Base-by-base conservation (phyloP, 306 rosid species). In the Aeschynomene evenia region DNA sequence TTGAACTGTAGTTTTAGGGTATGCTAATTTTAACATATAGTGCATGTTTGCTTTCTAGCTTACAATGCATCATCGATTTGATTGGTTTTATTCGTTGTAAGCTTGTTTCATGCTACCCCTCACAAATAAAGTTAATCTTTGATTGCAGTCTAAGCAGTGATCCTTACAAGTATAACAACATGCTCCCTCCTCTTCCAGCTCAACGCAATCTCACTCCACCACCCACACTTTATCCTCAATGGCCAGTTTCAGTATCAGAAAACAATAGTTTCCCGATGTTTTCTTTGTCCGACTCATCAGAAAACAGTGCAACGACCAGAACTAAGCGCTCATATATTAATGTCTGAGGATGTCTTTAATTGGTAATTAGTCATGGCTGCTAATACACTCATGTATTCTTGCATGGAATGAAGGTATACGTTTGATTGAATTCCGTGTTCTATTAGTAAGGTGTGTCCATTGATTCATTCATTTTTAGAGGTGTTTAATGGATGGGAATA, bases 171-270 rank as follows among this genome's bases (percentile, higher is more conserved):
- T 85, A 85, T 79, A 85, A 89, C 81, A 85, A 89, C 81, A 70
- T 68, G 79, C 88, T 87, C 75, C 97, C 99, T 13, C 95, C 99
- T 3, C 96, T 91, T 77, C 99, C 99, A 18, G 99, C 96, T 14
- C 99, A 95, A 51, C 88, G 91, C 79, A 95, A 91, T 83, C 87
- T 91, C 70, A 89, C 95, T 0, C 97, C 97, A 23, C 99, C 99
- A 9, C 97, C 97, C 36, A 95, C 99, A 0, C 95, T 95, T n/a
- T 95, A 95, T 83, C 99, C 99, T 57, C 99, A 95, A 80, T 96
- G 87, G 70, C 99, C 99, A 21, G 96, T 95, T 81, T 80, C 83
- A 7, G 92, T 84, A 56, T 78, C 96, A 12, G 89, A 85, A 82
- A 86, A 77, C 81, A 81, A 80, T 80, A 80, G 80, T 82, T 85